Evolutionary conservation across 2,329 filamentous ascomycete species (phyloP).

Genomic region (Exophiala sp.): DNA sequence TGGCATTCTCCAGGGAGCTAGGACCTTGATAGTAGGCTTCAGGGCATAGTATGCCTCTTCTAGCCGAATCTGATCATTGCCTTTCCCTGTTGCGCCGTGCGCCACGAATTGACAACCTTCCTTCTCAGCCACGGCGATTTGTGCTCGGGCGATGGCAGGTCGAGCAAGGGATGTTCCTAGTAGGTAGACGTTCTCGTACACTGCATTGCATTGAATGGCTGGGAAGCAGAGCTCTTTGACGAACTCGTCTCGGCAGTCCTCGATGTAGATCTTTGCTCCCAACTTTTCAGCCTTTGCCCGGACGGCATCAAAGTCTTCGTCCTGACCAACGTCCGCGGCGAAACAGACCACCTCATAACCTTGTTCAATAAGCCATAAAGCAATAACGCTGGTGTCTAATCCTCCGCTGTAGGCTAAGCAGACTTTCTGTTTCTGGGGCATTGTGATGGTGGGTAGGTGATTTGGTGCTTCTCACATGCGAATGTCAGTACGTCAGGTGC

Average conservation of each 20-base stretch:
- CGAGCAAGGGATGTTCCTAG: conserved; percentile 37
- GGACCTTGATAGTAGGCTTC: conserved; percentile 44
- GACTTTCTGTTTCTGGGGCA: conserved; percentile 17
- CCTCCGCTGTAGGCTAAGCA: conserved; percentile 44
- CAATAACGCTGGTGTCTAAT: conserved; percentile 58
- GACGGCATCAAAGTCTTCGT: conserved; percentile 69
- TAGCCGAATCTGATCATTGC: conserved; percentile 46
- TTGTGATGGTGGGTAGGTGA: not conserved
- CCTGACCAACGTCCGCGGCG: conserved; percentile 68
- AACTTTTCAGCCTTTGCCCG: conserved; percentile 65
- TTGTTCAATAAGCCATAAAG: conserved; percentile 45
- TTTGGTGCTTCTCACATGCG: too few relatives aligned
- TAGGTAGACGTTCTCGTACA: conserved; percentile 28
- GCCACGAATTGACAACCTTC: conserved; percentile 40
- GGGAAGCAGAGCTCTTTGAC: conserved; percentile 77
- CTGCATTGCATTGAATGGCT: conserved; percentile 65
- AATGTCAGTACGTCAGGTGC: too few relatives aligned
- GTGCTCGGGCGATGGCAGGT: conserved; percentile 46
- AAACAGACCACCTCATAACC: conserved; percentile 62
- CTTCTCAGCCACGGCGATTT: conserved; percentile 39
- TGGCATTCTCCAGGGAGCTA: conserved; percentile 49
- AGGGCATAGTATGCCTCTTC: conserved; percentile 51
- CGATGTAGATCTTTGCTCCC: conserved; percentile 56
- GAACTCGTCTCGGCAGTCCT: conserved; percentile 68
- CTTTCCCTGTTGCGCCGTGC: conserved; percentile 44